A percentile compares a stretch with the other conserved stretches of the same genome.
Conservation (phyloP, 2,329 filamentous ascomycete species). For the Stylonectria norvegica region DNA sequence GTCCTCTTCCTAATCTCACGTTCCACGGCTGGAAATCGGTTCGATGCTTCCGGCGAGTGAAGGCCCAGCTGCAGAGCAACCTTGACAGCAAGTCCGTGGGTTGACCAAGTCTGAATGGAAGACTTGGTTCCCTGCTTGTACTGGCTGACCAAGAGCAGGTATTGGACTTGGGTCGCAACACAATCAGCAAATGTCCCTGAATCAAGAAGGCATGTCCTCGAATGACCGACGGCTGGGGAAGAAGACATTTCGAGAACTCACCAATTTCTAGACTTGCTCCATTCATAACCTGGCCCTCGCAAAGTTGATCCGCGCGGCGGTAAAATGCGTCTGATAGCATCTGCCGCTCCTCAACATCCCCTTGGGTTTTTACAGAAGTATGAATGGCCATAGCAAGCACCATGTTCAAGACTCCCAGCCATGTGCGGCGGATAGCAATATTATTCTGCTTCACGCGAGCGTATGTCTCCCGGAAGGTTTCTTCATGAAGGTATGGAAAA, state of each 20-base stretch:
- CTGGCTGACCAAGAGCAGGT: conserved; percentile 46
- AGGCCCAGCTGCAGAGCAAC: conserved; percentile 50
- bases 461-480: neutral
- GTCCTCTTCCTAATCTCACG: conserved; percentile 45
- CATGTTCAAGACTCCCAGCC: neutral
- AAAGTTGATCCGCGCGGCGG: neutral
- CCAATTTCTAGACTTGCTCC: neutral
- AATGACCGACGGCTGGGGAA: too few relatives aligned
- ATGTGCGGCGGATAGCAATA: neutral
- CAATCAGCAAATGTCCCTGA: too few relatives aligned
- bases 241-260: too few relatives aligned
- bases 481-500: neutral
- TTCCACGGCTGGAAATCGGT: conserved; percentile 37
- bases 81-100: conserved; percentile 51
- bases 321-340: neutral
- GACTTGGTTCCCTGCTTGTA: conserved; percentile 54
- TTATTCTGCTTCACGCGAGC: neutral
- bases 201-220: too few relatives aligned
- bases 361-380: neutral
- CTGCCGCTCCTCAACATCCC: neutral
- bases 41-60: conserved; percentile 40
- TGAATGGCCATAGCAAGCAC: neutral
- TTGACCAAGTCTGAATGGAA: conserved; percentile 51
- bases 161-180: too few relatives aligned
- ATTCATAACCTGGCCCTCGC: neutral